Evolutionary conservation across 2,329 filamentous ascomycete species (phyloP), one percentile per base, ranked within the genome.

Genomic region (Penicillium verrucosum): DNA sequence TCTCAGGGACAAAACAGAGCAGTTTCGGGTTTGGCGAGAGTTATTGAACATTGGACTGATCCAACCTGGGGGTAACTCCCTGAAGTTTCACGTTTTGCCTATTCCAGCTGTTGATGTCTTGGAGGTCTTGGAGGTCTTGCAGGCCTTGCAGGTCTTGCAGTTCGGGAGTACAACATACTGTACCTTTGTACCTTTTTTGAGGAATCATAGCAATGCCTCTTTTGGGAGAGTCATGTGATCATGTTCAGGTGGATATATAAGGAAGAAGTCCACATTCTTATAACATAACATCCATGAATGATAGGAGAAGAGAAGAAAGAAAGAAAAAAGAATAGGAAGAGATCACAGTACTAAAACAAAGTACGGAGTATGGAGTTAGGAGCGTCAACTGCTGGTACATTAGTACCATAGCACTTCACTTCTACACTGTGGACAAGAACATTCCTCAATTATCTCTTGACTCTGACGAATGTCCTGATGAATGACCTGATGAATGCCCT

Each of bases 151-250:
- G 32, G 5, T 18, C 7, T 43, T 44, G 10, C 10, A 27, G 21
- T 25, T 42, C 12, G 16, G 11, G 7, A 14, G 21, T 14, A n/a
- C 7, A 8, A 7, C 7, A 8, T 8, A 7, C 16, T 11, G 14
- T 23, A 42, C n/a, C 34, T 8, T 30, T 27, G 38, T 23, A 42
- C n/a, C 34, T 8, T 30, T 27, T 29, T 16, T 11, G 34, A 34
- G 30, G 41, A 25, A 29, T 11, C 30, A n/a, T 40, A 40, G 37
- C 42, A 37, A 37, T 48, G 34, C 36, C 51, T 53, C 36, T 25
- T 47, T 48, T 54, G n/a, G 42, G n/a, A 10, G 9, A 23, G 36
- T 50, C 52, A 54, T 49, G 45, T 54, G 52, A 50, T 34, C 12
- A 30, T 32, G 9, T 27, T 6, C 4, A 14, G 9, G 2, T 11